Conservation (phyloP, 2,329 filamentous ascomycete genomes). For the Xylariaceae sp. region DNA sequence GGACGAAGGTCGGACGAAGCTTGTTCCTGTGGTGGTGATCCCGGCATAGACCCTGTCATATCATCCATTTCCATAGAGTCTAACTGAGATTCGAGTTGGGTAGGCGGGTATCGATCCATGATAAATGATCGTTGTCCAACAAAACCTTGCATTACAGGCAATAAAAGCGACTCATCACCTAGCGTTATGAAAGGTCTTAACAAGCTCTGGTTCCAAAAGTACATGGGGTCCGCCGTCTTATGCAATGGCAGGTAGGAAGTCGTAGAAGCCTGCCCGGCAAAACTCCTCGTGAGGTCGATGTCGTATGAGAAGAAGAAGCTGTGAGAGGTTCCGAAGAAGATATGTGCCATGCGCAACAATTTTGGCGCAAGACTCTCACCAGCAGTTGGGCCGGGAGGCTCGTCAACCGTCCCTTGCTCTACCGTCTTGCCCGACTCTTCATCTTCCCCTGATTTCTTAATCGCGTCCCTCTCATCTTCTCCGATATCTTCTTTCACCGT, state of each 20-base stretch:
- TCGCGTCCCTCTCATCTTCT: conserved; percentile 6
- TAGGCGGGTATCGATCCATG: conserved; percentile 55
- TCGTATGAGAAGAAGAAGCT: conserved; percentile 98
- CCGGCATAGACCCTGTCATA: conserved; percentile 19
- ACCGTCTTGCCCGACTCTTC: conserved; percentile 29
- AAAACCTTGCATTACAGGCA: conserved; percentile 91
- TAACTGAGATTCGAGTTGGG: conserved; percentile 41
- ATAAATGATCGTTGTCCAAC: conserved; percentile 80
- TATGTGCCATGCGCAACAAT: conserved; percentile 72
- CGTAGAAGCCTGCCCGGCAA: conserved; percentile 40
- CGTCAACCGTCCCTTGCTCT: conserved; percentile 25
- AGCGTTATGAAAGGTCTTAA: conserved; percentile 66
- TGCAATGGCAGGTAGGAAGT: conserved; percentile 57
- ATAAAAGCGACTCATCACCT: conserved; percentile 63
- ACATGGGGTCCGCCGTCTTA: conserved; percentile 67
- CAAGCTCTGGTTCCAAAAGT: conserved; percentile 87
- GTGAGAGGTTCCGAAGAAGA: conserved; percentile 73
- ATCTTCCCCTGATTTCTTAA: conserved; percentile 18
- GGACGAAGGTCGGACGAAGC: conserved; percentile 33
- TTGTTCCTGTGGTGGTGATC: conserved; percentile 21
- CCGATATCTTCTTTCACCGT: conserved; percentile 37
- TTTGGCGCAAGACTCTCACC: conserved; percentile 68
- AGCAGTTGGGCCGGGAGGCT: conserved; percentile 29
- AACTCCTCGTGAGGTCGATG: conserved; percentile 74
- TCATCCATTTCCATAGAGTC: conserved; percentile 30